Conservation (phyloP, 352 stramenopile genomes). For the Vaucheria bursata region DNA sequence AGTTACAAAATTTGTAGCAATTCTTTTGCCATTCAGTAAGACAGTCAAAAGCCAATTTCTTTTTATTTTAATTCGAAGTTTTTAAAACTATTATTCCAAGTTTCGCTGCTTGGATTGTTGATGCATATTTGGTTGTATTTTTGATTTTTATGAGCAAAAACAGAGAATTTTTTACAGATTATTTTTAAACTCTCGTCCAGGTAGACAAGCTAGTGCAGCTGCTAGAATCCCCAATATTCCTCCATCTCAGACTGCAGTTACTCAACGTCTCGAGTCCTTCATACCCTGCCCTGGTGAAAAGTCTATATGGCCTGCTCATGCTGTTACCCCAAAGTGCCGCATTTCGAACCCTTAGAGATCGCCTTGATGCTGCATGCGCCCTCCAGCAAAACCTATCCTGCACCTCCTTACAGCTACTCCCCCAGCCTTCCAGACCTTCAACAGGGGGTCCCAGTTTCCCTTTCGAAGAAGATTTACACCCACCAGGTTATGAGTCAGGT, state of each 20-base stretch:
- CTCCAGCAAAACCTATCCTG: slow-evolving; percentile 61
- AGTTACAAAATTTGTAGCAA: too few species aligned
- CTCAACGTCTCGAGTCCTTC: slow-evolving; percentile 87
- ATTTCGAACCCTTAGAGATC: slow-evolving; percentile 59
- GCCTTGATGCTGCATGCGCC: slow-evolving; percentile 64
- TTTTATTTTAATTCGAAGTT: too few species aligned
- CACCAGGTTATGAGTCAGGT: too few species aligned
- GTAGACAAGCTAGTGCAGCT: slow-evolving; percentile 99
- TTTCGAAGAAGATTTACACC: too few species aligned
- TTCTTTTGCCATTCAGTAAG: too few species aligned
- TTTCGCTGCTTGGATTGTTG: neutral
- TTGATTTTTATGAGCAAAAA: slow-evolving; percentile 1
- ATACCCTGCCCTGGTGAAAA: slow-evolving; percentile 90
- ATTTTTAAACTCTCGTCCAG: slow-evolving; percentile 98
- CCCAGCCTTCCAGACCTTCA: too few species aligned
- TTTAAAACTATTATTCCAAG: slow-evolving; percentile 7
- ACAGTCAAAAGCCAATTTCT: too few species aligned
- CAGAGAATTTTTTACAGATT: too few species aligned
- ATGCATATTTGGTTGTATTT: neutral
- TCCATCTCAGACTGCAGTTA: slow-evolving; percentile 94
- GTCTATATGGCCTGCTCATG: slow-evolving; percentile 93
- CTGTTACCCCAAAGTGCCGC: slow-evolving; percentile 65
- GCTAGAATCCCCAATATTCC: slow-evolving; percentile 97
- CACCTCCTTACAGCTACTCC: neutral
- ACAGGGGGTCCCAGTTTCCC: too few species aligned